Evolutionary conservation across 805 yeast genomes (phyloP), one percentile per base, ranked within the genome.

Genomic region (Candida xiaguanensis): DNA sequence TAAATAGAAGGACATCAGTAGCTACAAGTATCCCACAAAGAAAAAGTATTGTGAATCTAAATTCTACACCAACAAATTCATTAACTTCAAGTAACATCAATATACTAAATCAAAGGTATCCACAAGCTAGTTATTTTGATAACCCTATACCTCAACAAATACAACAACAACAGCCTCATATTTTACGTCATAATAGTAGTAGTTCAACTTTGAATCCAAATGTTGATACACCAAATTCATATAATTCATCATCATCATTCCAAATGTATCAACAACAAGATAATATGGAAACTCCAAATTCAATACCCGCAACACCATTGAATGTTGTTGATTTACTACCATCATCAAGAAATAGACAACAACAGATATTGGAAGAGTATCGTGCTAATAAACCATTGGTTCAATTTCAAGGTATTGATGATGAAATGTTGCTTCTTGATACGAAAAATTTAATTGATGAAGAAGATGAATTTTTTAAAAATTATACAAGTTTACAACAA

Each of bases 1-100:
- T 34, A 4, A 36, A 44, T 4, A 30, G 50, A 24, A 34, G 45
- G 19, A 42, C 43, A 17, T 45, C 50, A 9, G 36, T 40, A n/a
- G 28, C 40, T 23, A 13, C 31, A 15, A 30, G 19, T 27, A 40
- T 17, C 3, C 26, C 33, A 8, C 38, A 31, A 16, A 23, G 41
- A 15, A 31, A 36, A 31, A 22, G 29, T n/a, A 20, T 31, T 31
- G 36, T 24, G 5, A 29, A 19, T 24, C 12, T 17, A 5, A 12
- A 11, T 26, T 25, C 32, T 4, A 34, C 41, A 19, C 20, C 34
- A 5, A 38, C 43, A 12, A 42, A 34, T 30, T 48, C 59, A 6
- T 47, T 56, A 15, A 57, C 61, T 4, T 51, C 58, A 2, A 40
- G 53, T 19, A 60, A 58, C 45, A 45, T 51, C 25, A 53, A 48